These are phyloP conservation scores for Suillus subaureus DNA, from an alignment of 768 basidiomycete species.

Conservation along the genomic window DNA sequence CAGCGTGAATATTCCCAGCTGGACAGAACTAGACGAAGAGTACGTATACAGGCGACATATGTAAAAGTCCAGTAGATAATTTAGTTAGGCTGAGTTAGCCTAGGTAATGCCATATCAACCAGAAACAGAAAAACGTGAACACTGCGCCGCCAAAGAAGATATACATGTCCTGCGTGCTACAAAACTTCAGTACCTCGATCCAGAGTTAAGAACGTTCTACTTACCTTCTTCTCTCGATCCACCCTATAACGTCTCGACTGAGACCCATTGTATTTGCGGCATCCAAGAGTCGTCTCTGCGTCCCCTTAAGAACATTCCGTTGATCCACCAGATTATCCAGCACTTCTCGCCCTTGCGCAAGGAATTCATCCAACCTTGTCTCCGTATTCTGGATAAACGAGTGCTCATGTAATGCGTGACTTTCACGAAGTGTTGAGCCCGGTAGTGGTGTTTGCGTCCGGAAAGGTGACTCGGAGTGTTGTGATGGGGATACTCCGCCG, in stretches of 20 bases:
- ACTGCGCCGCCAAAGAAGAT: conserved; percentile 86
- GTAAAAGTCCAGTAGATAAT: not conserved
- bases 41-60: conserved; percentile 7
- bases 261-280: conserved; percentile 94
- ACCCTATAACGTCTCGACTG: conserved; percentile 92
- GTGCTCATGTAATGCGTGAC: conserved; percentile 85
- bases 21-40: not conserved
- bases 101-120: conserved; percentile 88
- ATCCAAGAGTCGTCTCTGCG: conserved; percentile 80
- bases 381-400: conserved; percentile 86
- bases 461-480: conserved; percentile 88
- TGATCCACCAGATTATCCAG: conserved; percentile 93
- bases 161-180: conserved; percentile 92
- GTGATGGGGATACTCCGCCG: conserved; percentile 47
- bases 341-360: conserved; percentile 90
- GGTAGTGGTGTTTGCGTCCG: conserved; percentile 57
- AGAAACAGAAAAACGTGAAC: conserved; percentile 93
- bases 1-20: not conserved
- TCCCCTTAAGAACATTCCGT: conserved; percentile 93
- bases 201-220: conserved; percentile 5
- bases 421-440: conserved; percentile 61
- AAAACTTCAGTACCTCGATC: conserved; percentile 15
- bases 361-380: conserved; percentile 81
- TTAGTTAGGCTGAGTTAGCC: conserved; percentile 42
- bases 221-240: conserved; percentile 95